These are phyloP conservation scores for Cyphellophora europaea DNA, from an alignment of 2,329 filamentous ascomycete genomes.

Conservation along the genomic window DNA sequence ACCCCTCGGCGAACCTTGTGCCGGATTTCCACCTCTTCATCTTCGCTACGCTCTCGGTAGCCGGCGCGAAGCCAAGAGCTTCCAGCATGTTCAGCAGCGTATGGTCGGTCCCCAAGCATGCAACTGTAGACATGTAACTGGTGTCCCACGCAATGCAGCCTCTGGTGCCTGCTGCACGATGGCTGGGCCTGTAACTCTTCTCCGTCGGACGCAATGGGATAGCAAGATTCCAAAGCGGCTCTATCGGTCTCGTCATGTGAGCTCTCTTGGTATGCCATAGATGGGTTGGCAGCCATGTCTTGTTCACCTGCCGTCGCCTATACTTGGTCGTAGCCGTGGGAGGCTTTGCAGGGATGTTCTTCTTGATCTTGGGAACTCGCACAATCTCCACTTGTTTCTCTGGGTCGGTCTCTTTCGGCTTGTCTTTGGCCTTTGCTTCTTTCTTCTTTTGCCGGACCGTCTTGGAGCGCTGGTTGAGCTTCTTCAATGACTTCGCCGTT, in stretches of 20 bases:
- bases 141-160: slow-evolving; percentile 85
- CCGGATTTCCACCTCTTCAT: slow-evolving; percentile 64
- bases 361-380: slow-evolving; percentile 56
- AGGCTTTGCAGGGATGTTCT: slow-evolving; percentile 59
- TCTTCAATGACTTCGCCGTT: slow-evolving; percentile 61
- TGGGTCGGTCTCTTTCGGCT: slow-evolving; percentile 14
- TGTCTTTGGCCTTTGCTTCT: slow-evolving; percentile 21
- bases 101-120: slow-evolving; percentile 57
- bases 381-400: slow-evolving; percentile 16
- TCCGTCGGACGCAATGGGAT: slow-evolving; percentile 76
- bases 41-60: slow-evolving; percentile 52
- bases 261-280: slow-evolving; percentile 89
- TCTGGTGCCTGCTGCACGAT: slow-evolving; percentile 64
- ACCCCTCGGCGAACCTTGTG: slow-evolving; percentile 47
- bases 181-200: slow-evolving; percentile 81
- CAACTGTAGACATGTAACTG: slow-evolving; percentile 86
- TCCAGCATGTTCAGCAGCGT: slow-evolving; percentile 60
- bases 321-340: slow-evolving; percentile 59
- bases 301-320: slow-evolving; percentile 73
- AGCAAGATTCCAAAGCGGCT: slow-evolving; percentile 83
- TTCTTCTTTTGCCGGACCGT: slow-evolving; percentile 37
- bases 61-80: slow-evolving; percentile 52
- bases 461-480: slow-evolving; percentile 43
- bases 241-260: slow-evolving; percentile 69
- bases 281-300: slow-evolving; percentile 93